Base-by-base conservation (phyloP, 306 rosid species). In the Urtica urens region DNA sequence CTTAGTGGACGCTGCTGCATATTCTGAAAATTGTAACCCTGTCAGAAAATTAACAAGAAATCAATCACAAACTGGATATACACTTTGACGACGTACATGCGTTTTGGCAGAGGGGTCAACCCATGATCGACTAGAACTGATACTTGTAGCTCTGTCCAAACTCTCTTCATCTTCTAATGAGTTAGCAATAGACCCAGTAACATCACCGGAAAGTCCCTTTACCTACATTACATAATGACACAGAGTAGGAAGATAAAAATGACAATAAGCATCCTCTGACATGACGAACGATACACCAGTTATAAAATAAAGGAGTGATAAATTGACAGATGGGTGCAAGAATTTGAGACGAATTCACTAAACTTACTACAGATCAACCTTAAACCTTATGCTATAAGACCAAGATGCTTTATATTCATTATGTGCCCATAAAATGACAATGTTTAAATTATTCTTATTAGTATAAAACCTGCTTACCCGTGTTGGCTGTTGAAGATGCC, bases 401-500 rank as follows among this genome's bases (percentile, higher is more conserved):
- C 51, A 28, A 49, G 12, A 49, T 8, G 18, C 10, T 5, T 12
- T 28, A 10, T 28, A 28, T 28, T 28, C 10, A 10, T 28, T 10
- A 28, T 28, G 33, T 28, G 10, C 33, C 33, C 4, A 28, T 28
- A 28, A 4, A 28, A 10, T 4, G 10, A 4, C 33, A 28, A 28
- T 4, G 10, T 10, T 28, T 28, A 28, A 28, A 10, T 28, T 10
- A 28, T 10, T 28, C 4, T 4, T 4, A 28, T 28, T 4, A 10
- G 4, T 29, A 23, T 10, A 33, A 25, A 22, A 37, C 59, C 62
- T 62, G 69, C 93, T 44, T 7, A 87, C 96, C 84, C 72, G 59
- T 44, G 57, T 57, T 20, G 87, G 75, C 75, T 79, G 94, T 78
- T 83, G 93, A 64, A 87, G 81, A 31, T 83, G 83, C 53, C 83